phyloP scores from a whole-genome alignment of 176 grass and related monocot species.

The Hordeum vulgare region DNA sequence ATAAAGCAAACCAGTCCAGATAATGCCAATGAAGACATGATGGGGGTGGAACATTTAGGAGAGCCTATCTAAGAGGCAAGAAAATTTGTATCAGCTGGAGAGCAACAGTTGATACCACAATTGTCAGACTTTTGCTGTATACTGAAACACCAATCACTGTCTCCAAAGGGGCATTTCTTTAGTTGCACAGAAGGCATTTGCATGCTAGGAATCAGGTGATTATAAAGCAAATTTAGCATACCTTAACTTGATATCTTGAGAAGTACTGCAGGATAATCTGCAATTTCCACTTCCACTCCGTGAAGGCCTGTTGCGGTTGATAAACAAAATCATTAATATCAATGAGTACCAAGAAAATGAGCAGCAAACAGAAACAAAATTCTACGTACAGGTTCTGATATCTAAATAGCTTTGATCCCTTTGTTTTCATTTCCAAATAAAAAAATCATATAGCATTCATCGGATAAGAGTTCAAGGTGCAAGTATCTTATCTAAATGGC shows the following conservation, averaged over 20 bases:
- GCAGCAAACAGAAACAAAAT: neutral
- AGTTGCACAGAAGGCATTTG: neutral
- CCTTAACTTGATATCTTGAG: slow-evolving; percentile 78
- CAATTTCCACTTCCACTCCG: slow-evolving; percentile 84
- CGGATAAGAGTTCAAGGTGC: too few relatives aligned
- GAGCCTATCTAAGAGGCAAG: neutral
- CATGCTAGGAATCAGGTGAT: neutral
- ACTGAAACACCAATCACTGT: slow-evolving; percentile 1
- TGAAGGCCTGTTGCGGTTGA: slow-evolving; percentile 47
- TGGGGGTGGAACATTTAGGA: neutral
- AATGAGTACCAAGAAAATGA: slow-evolving; percentile 9
- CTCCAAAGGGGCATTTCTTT: slow-evolving; percentile 2
- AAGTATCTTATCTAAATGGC: neutral
- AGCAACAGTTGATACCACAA: neutral
- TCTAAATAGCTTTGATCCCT: too few relatives aligned
- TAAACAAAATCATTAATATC: neutral
- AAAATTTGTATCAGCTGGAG: neutral
- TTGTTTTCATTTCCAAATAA: too few relatives aligned
- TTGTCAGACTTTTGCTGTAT: neutral
- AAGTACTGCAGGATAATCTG: slow-evolving; percentile 84
- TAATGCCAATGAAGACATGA: neutral
- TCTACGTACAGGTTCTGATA: neutral
- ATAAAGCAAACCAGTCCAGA: neutral
- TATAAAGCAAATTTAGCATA: slow-evolving; percentile 36
- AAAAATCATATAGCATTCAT: too few relatives aligned